A percentile compares a stretch with the other conserved stretches of the same genome.
Evolutionary conservation across 2,329 filamentous ascomycete genomes (phyloP).

Genomic region (Fusarium veterinarium): DNA sequence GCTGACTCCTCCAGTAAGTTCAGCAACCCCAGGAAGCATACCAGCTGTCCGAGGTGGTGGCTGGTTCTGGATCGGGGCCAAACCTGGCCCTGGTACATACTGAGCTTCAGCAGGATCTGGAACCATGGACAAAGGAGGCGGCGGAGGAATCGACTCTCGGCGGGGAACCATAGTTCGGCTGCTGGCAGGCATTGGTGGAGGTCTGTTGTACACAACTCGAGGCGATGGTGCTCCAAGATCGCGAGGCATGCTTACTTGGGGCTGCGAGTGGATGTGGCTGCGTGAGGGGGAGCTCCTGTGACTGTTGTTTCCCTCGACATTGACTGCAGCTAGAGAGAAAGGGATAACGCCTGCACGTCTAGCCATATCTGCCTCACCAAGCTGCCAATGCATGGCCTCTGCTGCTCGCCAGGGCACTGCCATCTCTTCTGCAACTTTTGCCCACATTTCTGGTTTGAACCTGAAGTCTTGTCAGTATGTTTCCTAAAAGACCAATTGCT

Average conservation of each 20-base stretch:
- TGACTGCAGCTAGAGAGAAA: conserved; percentile 75
- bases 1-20: conserved; percentile 72
- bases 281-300: conserved; percentile 54
- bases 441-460: conserved; percentile 98
- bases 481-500: not conserved
- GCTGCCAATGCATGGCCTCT: conserved; percentile 98
- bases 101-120: conserved; percentile 48
- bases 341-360: conserved; percentile 88
- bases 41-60: conserved; percentile 54
- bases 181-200: conserved; percentile 47
- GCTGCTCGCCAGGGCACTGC: conserved; percentile 93
- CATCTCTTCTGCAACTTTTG: conserved; percentile 94
- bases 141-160: conserved; percentile 55
- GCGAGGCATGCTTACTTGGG: conserved; percentile 59
- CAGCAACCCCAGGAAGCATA: conserved; percentile 69
- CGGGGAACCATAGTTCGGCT: conserved; percentile 54
- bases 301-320: conserved; percentile 56
- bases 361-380: conserved; percentile 95
- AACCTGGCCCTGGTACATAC: conserved; percentile 54
- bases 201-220: conserved; percentile 54
- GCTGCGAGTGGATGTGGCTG: conserved; percentile 57
- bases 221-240: conserved; percentile 57
- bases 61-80: conserved; percentile 65
- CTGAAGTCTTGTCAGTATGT: conserved; percentile 59
- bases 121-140: conserved; percentile 45